Conservation (phyloP, 78 protist species). For the Monocercomonoides exilis region DNA sequence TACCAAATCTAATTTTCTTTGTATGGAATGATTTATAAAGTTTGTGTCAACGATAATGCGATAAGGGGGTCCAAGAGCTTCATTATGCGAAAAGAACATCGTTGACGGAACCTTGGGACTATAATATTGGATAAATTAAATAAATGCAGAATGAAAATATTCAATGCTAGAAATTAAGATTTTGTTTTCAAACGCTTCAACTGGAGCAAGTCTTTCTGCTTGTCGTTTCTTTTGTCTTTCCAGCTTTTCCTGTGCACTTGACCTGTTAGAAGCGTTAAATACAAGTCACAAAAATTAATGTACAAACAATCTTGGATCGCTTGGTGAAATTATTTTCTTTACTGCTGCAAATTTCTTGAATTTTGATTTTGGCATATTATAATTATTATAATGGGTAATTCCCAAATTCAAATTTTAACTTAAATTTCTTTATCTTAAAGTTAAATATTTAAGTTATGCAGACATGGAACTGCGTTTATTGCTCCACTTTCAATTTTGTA, state of each 20-base stretch:
- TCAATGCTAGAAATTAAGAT: neutral
- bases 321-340: neutral
- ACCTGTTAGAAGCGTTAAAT: neutral
- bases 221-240: neutral
- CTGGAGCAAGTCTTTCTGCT: neutral
- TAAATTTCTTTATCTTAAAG: neutral
- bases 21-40: slow-evolving; percentile 88
- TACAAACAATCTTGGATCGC: slow-evolving; percentile 1
- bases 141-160: neutral
- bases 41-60: slow-evolving; percentile 93
- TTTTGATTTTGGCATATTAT: neutral
- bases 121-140: neutral
- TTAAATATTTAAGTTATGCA: neutral
- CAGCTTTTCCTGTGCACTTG: neutral
- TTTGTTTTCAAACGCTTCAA: neutral
- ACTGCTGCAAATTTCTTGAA: neutral
- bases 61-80: slow-evolving; percentile 94
- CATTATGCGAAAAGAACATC: slow-evolving; percentile 85
- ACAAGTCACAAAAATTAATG: neutral
- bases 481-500: neutral
- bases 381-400: neutral
- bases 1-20: slow-evolving; percentile 84
- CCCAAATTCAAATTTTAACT: neutral
- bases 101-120: slow-evolving; percentile 34
- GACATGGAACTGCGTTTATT: neutral